These are phyloP conservation scores for Russula ochroleuca DNA, from an alignment of 768 basidiomycete genomes.

Conservation along the genomic window DNA sequence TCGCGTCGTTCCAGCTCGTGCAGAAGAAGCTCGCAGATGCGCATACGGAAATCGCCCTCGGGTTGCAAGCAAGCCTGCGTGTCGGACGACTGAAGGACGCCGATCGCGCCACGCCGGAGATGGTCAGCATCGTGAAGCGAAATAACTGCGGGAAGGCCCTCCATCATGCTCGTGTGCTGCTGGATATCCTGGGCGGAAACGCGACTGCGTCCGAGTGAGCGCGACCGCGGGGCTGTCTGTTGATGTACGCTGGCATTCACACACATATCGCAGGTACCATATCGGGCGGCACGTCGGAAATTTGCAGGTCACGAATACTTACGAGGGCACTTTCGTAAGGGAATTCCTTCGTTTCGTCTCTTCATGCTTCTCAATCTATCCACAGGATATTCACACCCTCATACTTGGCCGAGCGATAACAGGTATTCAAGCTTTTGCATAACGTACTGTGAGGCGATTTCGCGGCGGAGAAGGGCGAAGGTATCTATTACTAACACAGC, in stretches of 20 bases:
- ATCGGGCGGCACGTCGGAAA: slow-evolving; percentile 94
- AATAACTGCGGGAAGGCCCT: slow-evolving; percentile 96
- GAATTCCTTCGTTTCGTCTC: background rate
- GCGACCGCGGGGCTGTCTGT: background rate
- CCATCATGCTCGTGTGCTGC: slow-evolving; percentile 68
- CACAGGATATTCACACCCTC: slow-evolving; percentile 82
- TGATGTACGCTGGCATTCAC: background rate
- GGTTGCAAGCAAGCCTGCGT: slow-evolving; percentile 69
- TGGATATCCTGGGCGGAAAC: slow-evolving; percentile 94
- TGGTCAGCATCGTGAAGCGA: slow-evolving; percentile 92
- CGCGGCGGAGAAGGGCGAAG: background rate
- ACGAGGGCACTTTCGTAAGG: slow-evolving; percentile 60
- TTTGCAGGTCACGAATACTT: slow-evolving; percentile 93
- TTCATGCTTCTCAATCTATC: slow-evolving; percentile 22
- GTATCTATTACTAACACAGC: slow-evolving; percentile 12
- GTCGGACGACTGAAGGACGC: slow-evolving; percentile 81
- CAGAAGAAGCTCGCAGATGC: slow-evolving; percentile 98
- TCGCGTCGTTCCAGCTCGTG: slow-evolving; percentile 94
- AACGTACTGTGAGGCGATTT: background rate
- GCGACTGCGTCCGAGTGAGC: slow-evolving; percentile 88
- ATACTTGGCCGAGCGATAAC: slow-evolving; percentile 94
- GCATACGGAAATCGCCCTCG: slow-evolving; percentile 77
- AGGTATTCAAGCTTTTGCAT: slow-evolving; percentile 76
- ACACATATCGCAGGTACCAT: slow-evolving; percentile 58
- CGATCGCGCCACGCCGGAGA: slow-evolving; percentile 72